Evolutionary conservation across 495 filamentous ascomycete species (phyloP), one percentile per base, ranked within the genome.

Genomic region (Aspergillus bertholletiae): DNA sequence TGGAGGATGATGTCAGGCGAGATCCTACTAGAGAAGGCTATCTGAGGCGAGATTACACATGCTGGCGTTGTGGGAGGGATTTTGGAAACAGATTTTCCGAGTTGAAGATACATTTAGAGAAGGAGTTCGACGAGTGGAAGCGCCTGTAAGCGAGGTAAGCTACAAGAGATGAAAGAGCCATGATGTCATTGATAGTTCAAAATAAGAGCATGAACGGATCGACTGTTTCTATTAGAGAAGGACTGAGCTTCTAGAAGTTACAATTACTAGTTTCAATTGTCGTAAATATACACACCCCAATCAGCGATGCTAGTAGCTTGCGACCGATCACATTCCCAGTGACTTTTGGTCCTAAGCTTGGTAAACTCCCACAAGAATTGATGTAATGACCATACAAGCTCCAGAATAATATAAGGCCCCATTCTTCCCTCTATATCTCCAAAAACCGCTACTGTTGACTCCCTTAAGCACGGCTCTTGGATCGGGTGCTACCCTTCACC

Each of bases 81-180:
- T 97, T 95, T 69, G 83, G 80, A 24, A 87, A 86, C 55, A 74
- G 71, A 56, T 96, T 96, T 67, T 71, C 76, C 44, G 74, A 75
- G 69, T 70, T 97, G 60, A 96, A 92, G 71, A 77, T 72, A 56
- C 94, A 98, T 78, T 70, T 98, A 57, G 83, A 78, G 34, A 74
- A 78, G 56, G 94, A 98, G 72, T 92, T 90, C 69, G 81, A 88
- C 62, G 76, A 72, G 58, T 97, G 93, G 93, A 91, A 82, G 73
- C 80, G 63, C 59, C 76, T 87, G 57, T 95, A 64, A 73, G 46
- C 35, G 46, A n/a, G 11, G 7, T 8, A 24, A n/a, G 28, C 28
- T 6, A 21, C 9, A 7, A 35, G n/a, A 35, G 24, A 23, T 8
- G 35, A 21, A 5, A 24, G 17, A 26, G 9, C 11, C 17, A 23